Evolutionary conservation across 164 flowering plant genomes (phyloP).

Genomic region (Hamamelis virginiana): DNA sequence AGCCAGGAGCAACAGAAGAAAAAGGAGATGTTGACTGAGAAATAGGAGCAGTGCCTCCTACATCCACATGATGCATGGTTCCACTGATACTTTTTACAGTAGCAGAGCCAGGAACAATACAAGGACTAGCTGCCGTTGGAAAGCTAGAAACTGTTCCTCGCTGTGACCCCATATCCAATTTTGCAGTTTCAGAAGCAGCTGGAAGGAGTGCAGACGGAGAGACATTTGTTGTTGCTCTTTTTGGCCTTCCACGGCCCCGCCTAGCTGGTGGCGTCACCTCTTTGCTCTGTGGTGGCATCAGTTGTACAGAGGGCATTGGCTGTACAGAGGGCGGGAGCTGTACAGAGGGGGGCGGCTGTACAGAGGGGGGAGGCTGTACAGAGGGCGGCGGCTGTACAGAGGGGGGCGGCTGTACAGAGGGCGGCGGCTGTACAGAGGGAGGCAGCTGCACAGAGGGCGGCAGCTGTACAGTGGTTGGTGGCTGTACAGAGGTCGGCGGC

Average conservation of each 20-base stretch:
- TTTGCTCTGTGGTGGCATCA: conserved; percentile 17
- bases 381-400: not conserved
- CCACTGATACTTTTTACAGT: conserved; percentile 24
- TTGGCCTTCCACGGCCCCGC: conserved; percentile 97
- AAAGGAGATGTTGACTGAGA: conserved; percentile 18
- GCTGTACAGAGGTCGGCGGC: not conserved
- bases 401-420: conserved; percentile 4
- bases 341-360: not conserved
- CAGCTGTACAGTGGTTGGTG: conserved; percentile 7
- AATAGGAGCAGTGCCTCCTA: conserved; percentile 24
- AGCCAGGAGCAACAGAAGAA: conserved; percentile 24
- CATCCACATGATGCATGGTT: conserved; percentile 20
- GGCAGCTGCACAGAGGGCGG: not conserved
- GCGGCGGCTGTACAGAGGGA: conserved; percentile 18
- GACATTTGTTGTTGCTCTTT: conserved; percentile 40
- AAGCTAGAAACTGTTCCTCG: conserved; percentile 16
- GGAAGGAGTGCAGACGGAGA: conserved; percentile 29
- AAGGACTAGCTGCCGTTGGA: conserved; percentile 22
- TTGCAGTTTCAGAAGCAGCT: conserved; percentile 31
- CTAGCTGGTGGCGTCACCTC: conserved; percentile 59
- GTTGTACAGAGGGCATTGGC: conserved; percentile 11
- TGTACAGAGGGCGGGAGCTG: conserved; percentile 17
- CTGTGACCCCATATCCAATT: conserved; percentile 27
- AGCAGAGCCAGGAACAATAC: conserved; percentile 19
- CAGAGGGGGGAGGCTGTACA: not conserved